Evolutionary conservation across 306 rosid species (phyloP), one percentile per base, ranked within the genome.

Genomic region (Cucumis cinereus): DNA sequence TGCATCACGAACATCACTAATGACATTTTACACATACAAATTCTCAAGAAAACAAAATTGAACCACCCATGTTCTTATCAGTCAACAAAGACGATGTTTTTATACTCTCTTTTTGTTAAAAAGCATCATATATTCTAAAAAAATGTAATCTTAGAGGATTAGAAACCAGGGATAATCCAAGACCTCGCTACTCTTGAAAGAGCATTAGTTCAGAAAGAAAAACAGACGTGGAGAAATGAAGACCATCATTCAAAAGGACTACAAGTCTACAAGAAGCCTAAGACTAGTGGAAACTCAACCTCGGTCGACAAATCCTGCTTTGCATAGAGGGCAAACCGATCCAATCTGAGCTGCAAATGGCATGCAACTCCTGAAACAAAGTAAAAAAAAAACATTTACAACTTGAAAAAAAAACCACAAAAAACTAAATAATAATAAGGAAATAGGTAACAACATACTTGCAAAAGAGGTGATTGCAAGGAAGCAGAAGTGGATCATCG

Each of bases 391-490:
- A 50, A 20, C 12, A 70, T 60, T 8, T 8, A 60, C 35, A 16
- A 74, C 36, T 55, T 38, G 14, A 38, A 2, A n/a, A 28, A 19
- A 35, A 53, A 2, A 56, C 54, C 38, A 33, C 6, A 3, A 3
- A 2, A 3, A 62, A 2, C 19, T 6, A 9, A 72, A n/a, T 45
- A 30, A 40, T 19, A 40, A 7, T 49, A 5, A 52, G 8, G 9
- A 76, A 5, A 61, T 24, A 8, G 8, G n/a, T n/a, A n/a, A 10
- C 41, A 24, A 43, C 96, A 8, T 71, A 95, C 99, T 67, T 77
- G 97, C 99, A 95, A 80, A 95, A 89, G 45, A 92, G 78, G 82
- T 95, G 99, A 26, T 89, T 80, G 87, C 99, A 95, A 0, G 97
- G 97, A 41, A 95, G 90, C 63, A 95, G 79, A n/a, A 85, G 78